Evolutionary conservation across 306 rosid genomes (phyloP).

Genomic region (Rosa lucieae): DNA sequence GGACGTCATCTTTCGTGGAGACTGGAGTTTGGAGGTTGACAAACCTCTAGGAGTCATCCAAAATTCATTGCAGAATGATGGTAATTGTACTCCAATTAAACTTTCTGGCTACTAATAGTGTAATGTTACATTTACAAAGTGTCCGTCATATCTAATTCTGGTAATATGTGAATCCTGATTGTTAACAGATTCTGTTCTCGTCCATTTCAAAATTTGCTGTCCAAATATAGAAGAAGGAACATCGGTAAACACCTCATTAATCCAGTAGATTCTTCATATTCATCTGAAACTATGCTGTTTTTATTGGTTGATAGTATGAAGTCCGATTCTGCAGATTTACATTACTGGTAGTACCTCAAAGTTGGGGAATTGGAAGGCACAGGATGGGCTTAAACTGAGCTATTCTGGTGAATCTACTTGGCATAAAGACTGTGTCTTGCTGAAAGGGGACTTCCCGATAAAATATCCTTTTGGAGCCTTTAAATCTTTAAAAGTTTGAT

Average conservation of each 20-base stretch:
- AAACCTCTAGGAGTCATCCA: constrained; percentile 44
- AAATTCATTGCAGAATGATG: constrained; percentile 49
- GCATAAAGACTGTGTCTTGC: constrained; percentile 76
- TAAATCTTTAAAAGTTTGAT: constrained; percentile 20
- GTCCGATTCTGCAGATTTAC: constrained; percentile 52
- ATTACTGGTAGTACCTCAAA: constrained; percentile 68
- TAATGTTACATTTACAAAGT: constrained; percentile 20
- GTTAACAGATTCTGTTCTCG: constrained; percentile 49
- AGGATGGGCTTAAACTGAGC: constrained; percentile 70
- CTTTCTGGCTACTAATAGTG: constrained; percentile 7
- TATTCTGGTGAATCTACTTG: constrained; percentile 76
- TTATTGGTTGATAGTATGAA: constrained; percentile 21
- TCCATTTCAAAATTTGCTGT: constrained; percentile 79
- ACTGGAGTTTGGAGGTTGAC: constrained; percentile 38
- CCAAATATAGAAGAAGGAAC: constrained; percentile 72
- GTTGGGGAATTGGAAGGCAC: constrained; percentile 79
- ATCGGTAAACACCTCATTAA: constrained; percentile 50
- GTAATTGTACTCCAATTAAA: constrained; percentile 37
- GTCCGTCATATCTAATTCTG: constrained; percentile 23
- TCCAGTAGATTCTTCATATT: constrained; percentile 11
- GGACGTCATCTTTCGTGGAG: constrained; percentile 67
- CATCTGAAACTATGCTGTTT: background rate
- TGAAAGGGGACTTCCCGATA: constrained; percentile 63
- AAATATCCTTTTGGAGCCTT: constrained; percentile 63
- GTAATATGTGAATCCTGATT: constrained; percentile 27